A percentile compares a stretch with the other conserved stretches of the same genome.
Conservation (phyloP, 2,329 filamentous ascomycete species). For the Tolypocladium pustulatum region DNA sequence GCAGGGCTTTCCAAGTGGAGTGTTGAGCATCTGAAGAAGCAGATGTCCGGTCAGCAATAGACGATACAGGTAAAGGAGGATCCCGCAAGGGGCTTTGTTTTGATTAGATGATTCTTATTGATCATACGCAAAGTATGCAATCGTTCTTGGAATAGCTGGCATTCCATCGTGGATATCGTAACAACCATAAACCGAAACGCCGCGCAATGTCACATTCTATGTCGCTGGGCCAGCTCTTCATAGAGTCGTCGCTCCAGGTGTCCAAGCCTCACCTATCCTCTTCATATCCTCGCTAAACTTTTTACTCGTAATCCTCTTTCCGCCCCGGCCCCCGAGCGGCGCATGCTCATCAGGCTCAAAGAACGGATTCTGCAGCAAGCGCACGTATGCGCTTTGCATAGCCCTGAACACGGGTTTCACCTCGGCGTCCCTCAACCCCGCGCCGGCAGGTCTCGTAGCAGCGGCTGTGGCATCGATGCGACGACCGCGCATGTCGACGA, state of each 20-base stretch:
- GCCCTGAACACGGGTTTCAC: constrained; percentile 83
- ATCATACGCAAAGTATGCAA: background rate
- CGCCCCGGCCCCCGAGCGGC: constrained; percentile 42
- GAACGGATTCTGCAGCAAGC: constrained; percentile 86
- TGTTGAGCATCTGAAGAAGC: constrained; percentile 21
- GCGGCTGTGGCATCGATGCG: constrained; percentile 25
- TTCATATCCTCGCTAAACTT: constrained; percentile 75
- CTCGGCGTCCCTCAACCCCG: constrained; percentile 75
- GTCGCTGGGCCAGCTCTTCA: constrained; percentile 23
- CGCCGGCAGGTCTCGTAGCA: constrained; percentile 26
- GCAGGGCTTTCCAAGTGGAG: constrained; percentile 28
- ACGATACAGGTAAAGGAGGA: constrained; percentile 2
- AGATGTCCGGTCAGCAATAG: constrained; percentile 1
- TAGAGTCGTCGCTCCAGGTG: constrained; percentile 55
- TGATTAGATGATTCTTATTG: background rate
- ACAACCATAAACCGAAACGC: constrained; percentile 12
- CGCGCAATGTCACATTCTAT: constrained; percentile 9
- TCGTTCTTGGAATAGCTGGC: no score
- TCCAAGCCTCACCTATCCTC: constrained; percentile 77
- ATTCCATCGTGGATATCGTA: background rate
- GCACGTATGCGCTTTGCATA: constrained; percentile 85
- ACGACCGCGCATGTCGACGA: constrained; percentile 82
- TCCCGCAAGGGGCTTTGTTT: background rate
- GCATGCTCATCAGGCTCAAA: constrained; percentile 80
- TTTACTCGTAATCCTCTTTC: constrained; percentile 68